Conservation (phyloP, 2,329 filamentous ascomycete genomes). For the Hypomyces rosellus region DNA sequence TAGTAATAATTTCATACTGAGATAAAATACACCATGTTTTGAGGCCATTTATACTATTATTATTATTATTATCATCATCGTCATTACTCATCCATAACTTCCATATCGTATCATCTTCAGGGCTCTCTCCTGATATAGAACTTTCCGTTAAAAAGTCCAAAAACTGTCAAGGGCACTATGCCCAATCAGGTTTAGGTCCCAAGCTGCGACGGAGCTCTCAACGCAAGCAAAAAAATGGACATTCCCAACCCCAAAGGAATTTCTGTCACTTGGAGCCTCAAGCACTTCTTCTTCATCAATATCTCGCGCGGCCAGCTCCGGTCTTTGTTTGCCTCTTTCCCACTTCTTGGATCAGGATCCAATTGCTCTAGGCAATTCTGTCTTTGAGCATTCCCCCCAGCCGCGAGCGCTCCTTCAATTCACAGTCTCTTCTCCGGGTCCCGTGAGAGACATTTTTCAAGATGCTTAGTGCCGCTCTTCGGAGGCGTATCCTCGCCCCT, state of each 20-base stretch:
- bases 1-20: too few species aligned
- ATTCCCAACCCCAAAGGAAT: constrained; percentile 29
- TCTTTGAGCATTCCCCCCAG: constrained; percentile 1
- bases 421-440: neutral
- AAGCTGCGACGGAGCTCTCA: constrained; percentile 32
- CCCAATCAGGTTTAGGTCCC: constrained; percentile 25
- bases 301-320: constrained; percentile 21
- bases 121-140: too few species aligned
- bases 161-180: neutral
- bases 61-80: too few species aligned
- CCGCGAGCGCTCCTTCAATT: constrained; percentile 3
- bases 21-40: too few species aligned
- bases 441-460: constrained; percentile 26
- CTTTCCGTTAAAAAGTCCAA: too few species aligned
- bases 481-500: constrained; percentile 53
- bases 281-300: constrained; percentile 15
- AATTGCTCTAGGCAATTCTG: constrained; percentile 4
- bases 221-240: constrained; percentile 32
- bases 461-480: constrained; percentile 59
- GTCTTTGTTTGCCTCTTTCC: constrained; percentile 10
- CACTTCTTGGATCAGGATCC: constrained; percentile 9
- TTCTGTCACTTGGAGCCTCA: constrained; percentile 26
- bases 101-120: too few species aligned
- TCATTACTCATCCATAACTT: too few species aligned
- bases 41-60: too few species aligned